Percentiles rank a stretch among this genome's conserved stretches.
Evolutionary conservation across 2,329 filamentous ascomycete species (phyloP).

Genomic region (Diaporthe sp.): DNA sequence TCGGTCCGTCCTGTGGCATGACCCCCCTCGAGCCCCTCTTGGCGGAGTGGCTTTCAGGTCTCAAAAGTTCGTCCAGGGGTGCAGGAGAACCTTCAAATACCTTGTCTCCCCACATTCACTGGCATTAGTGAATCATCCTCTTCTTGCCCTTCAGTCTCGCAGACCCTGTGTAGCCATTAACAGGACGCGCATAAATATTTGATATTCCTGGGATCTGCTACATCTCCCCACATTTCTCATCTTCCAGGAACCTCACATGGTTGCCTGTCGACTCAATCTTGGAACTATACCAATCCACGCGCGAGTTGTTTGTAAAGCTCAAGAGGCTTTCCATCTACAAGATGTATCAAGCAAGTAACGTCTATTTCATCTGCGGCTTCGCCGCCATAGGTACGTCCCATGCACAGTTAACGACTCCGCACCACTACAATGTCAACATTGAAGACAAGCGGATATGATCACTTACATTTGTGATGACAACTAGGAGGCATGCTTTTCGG

Average conservation of each 20-base stretch:
- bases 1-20: slow-evolving; percentile 25
- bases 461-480: slow-evolving; percentile 11
- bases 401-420: background rate
- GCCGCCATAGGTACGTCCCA: slow-evolving; percentile 69
- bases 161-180: background rate
- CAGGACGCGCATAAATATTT: background rate
- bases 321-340: slow-evolving; percentile 42
- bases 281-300: background rate
- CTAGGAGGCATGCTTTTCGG: slow-evolving; percentile 79
- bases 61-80: slow-evolving; percentile 1
- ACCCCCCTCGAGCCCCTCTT: background rate
- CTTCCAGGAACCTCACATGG: background rate
- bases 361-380: slow-evolving; percentile 73
- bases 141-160: background rate
- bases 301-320: too few species aligned
- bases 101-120: slow-evolving; percentile 10
- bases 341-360: slow-evolving; percentile 61
- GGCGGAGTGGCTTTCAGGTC: slow-evolving; percentile 6
- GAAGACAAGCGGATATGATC: background rate
- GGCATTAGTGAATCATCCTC: background rate
- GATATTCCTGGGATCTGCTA: background rate
- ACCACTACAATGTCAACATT: too few species aligned
- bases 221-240: background rate
- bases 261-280: background rate
- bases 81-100: slow-evolving; percentile 12